Evolutionary conservation across 768 basidiomycete genomes (phyloP), one percentile per base, ranked within the genome.

Genomic region (Suillus ampliporus): DNA sequence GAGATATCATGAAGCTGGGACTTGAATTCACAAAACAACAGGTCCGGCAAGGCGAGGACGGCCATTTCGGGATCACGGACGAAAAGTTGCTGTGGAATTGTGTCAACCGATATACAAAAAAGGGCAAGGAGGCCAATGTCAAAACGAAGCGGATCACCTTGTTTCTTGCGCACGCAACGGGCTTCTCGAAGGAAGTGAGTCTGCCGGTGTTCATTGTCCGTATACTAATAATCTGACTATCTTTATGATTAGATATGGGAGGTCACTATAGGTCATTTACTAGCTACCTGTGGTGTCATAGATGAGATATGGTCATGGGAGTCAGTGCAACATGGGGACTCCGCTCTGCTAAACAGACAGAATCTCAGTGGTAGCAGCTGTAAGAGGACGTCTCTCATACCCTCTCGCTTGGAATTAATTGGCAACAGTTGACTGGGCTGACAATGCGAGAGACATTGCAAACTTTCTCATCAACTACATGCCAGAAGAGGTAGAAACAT

Each of bases 251-350:
- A 96, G 93, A 89, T 84, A 11, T 97, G 90, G 88, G 92, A 95
- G 69, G 86, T 91, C 0, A 82, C 83, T 19, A 64, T 97, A 2
- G 71, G 72, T 1, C 65, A 77, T 40, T 71, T 96, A 7, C 71
- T 94, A 2, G 68, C 78, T 31, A 73, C 73, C 21, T 75, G 71
- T 2, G 58, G 40, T 66, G 58, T 78, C 78, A 66, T 95, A 74
- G 81, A 91, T 78, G 85, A 89, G 61, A 80, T 95, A 2, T 96
- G 93, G 93, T 70, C 85, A 0, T 89, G 91, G 81, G 95, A 97
- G 66, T 84, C 91, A 6, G 83, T 89, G 4, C 89, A 93, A 63
- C 93, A 96, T 64, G 95, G 94, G 1, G 94, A 96, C 62, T 83
- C 93, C n/a, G 89, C 83, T 0, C 73, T 92, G 15, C 60, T 96